Base-by-base conservation (phyloP, 73 alveolate genomes). In the Paramecium sexaurelia region DNA sequence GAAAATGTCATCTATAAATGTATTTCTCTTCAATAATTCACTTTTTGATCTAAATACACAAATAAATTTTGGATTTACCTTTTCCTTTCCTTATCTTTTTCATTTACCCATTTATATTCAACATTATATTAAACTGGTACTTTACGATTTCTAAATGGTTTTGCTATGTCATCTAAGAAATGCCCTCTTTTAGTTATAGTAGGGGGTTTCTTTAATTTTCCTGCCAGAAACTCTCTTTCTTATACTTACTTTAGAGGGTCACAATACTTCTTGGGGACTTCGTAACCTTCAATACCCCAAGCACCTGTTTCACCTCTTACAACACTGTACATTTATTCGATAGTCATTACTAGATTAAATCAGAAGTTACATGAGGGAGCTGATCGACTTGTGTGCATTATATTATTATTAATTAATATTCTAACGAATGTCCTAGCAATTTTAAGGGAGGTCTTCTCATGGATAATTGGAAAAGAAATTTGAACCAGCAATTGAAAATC, bases 281-380 rank as follows among this genome's bases (percentile, higher is more conserved):
- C 94, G 39, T 88, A 88, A 40, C 94, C 94, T 40, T 88, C 94
- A 22, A 88, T 68, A 41, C 94, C 94, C 94, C 94, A 88, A 41
- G 94, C 89, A 1, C 91, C 94, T 39, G 78, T 75, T 43, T 88
- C 85, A 9, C 94, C 87, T 67, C 91, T 67, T 5, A 82, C 57
- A 20, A 88, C 87, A 26, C 75, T 68, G 73, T 88, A 88, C 94
- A 88, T 88, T 55, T 88, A 75, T 36, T 61, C 75, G 17, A 88
- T 88, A n/a, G 84, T 75, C 94, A 88, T 88, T 51, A 88, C 90
- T 78, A 78, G 40, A 22, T 22, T 41, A 22, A 43, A 9, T 36
- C 35, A 78, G 7, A 78, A 78, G 90, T 78, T 78, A 78, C 90
- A 78, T 78, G 68, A 24, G 32, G 90, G 90, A 22, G 73, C 68